Evolutionary conservation across 352 stramenopile species (phyloP).

Genomic region (Phytopythium chamaehyphon): DNA sequence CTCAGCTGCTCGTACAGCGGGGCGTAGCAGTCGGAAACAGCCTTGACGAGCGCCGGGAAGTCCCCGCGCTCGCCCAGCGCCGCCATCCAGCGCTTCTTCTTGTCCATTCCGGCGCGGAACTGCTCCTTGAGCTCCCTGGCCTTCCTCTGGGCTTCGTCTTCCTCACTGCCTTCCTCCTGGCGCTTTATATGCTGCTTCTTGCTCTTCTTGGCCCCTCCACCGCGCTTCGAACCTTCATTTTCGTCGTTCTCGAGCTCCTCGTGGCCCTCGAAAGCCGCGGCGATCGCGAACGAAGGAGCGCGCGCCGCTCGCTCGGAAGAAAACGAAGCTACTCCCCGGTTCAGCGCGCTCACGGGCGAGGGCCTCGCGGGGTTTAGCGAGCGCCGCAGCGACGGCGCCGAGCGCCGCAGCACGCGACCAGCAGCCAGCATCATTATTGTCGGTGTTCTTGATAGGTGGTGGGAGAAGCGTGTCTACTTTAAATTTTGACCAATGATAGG

Average conservation of each 20-base stretch:
- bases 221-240: not conserved
- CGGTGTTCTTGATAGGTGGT: too few relatives aligned
- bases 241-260: constrained; percentile 37
- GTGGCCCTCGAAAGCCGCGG: constrained; percentile 48
- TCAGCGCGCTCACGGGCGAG: too few relatives aligned
- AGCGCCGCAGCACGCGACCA: too few relatives aligned
- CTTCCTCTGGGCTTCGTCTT: constrained; percentile 17
- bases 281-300: constrained; percentile 45
- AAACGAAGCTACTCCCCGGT: not conserved
- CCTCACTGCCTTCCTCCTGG: constrained; percentile 12
- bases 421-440: too few relatives aligned
- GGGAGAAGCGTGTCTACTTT: too few relatives aligned
- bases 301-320: not conserved
- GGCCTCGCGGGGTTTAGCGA: too few relatives aligned
- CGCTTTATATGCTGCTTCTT: not conserved
- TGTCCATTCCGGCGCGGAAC: constrained; percentile 52
- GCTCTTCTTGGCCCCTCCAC: not conserved
- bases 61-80: constrained; percentile 30
- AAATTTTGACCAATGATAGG: not conserved
- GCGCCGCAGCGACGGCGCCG: too few relatives aligned
- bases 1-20: constrained; percentile 41
- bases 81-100: constrained; percentile 65
- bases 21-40: constrained; percentile 57
- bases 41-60: constrained; percentile 37
- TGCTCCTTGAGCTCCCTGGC: constrained; percentile 27